phyloP scores from a whole-genome alignment of 257 asterid species.

The Vinca minor region DNA sequence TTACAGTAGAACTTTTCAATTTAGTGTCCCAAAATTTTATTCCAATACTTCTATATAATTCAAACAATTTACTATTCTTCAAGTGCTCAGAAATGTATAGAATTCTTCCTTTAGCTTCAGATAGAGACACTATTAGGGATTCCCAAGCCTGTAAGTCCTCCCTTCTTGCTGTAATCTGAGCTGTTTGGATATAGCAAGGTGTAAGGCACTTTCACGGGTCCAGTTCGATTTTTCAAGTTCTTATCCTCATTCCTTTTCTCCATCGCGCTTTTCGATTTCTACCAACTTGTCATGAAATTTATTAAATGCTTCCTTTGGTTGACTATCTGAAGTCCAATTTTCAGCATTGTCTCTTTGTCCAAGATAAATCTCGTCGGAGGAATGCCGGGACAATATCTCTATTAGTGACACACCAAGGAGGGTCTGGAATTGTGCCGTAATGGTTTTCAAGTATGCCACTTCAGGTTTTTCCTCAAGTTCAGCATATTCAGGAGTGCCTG shows the following conservation, averaged over 20 bases:
- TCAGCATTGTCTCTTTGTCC: constrained; percentile 55
- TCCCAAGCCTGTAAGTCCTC: constrained; percentile 72
- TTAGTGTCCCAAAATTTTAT: background rate
- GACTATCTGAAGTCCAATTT: constrained; percentile 40
- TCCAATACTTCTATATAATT: background rate
- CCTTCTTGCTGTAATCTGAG: constrained; percentile 25
- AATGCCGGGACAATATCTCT: constrained; percentile 64
- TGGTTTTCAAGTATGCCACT: constrained; percentile 50
- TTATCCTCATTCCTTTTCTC: constrained; percentile 30
- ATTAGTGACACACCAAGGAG: constrained; percentile 57
- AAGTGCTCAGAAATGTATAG: background rate
- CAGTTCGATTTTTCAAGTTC: constrained; percentile 37
- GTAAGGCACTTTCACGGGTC: constrained; percentile 59
- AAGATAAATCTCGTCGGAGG: constrained; percentile 58
- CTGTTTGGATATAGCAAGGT: constrained; percentile 45
- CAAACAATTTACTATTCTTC: background rate
- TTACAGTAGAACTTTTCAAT: background rate
- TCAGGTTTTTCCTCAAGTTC: constrained; percentile 54
- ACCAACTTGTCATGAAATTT: constrained; percentile 32
- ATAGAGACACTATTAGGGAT: constrained; percentile 73
- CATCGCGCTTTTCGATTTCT: constrained; percentile 37
- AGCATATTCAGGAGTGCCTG: constrained; percentile 39
- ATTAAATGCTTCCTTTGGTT: constrained; percentile 37
- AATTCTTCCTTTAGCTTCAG: constrained; percentile 17
- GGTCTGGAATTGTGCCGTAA: constrained; percentile 66